Base-by-base conservation (phyloP, 2,329 filamentous ascomycete species). In the Periglandula ipomoeae region DNA sequence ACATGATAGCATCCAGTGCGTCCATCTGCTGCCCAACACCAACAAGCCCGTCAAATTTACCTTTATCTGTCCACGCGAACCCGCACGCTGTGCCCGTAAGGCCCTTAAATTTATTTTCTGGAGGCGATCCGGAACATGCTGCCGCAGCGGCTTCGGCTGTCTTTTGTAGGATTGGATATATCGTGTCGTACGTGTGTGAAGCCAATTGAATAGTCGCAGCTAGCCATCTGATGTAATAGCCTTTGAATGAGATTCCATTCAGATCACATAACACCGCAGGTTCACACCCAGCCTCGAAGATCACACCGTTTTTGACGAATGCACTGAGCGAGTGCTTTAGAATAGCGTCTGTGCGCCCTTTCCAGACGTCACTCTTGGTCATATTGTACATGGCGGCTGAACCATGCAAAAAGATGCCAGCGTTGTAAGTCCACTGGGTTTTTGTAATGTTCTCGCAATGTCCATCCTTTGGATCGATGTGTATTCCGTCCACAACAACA, bases 241-340 rank as follows among this genome's bases (percentile, higher is more conserved):
- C 78, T 55, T 81, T 81, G 69, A 79, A 82, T 15, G 73, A 71
- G 50, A 71, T 67, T 59, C 81, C 75, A 54, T 84, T 81, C 35
- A 70, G 69, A 55, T 75, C 75, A 65, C 81, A 84, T 6, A 62
- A 70, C 20, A 52, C 55, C 2, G n/a, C 30, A 17, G 20, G 22
- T 53, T 82, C 77, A 61, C 81, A 84, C 13, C 74, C 67, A 15
- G 76, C 64, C 61, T 89, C 85, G 43, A 69, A 77, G 57, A 85
- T 79, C 53, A 82, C 69, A 39, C 73, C 71, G 26, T 75, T 63
- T 34, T 69, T 69, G 65, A 75, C 76, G 61, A 76, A 77, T 52
- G 69, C 60, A 10, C 64, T 57, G n/a, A 71, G 47, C 19, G 68
- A 69, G 20, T 66, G 67, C 10, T 70, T 65, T 2, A 81, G 57